Evolutionary conservation across 2,329 filamentous ascomycete species (phyloP), one percentile per base, ranked within the genome.

Genomic region (Ascochyta lentis): DNA sequence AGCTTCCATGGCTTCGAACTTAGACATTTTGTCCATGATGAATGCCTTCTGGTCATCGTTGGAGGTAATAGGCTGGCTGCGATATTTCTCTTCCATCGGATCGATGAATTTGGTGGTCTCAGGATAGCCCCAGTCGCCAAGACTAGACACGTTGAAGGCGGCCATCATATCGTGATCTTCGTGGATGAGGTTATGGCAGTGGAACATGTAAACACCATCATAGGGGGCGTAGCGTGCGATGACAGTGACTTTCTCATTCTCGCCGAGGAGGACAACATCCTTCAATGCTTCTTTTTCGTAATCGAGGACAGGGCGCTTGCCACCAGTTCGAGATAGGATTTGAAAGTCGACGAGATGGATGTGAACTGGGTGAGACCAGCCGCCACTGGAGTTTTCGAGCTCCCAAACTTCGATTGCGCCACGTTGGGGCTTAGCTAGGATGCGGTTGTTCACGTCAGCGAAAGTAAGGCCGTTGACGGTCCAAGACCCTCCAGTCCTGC

Each of bases 341-440:
- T 82, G 79, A 71, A 87, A 83, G 63, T 86, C 84, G 53, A 87
- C 79, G 2, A 87, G 76, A 61, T 87, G 85, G 42, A 87, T 80
- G 68, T 87, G 84, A 23, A 79, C 72, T 0, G 83, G 84, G 60
- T 86, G 84, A 2, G 79, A 78, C 73, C 81, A 83, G 22, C 78
- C 80, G 19, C 80, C 82, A 6, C 76, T 77, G 24, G 70, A 74
- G 67, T 86, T 86, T 56, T 79, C 60, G 3, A 77, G 61, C 26
- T 69, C 64, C 76, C 76, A 77, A 12, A 75, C 65, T 54, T 77
- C 75, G 22, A 73, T 65, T 0, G 65, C 58, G 7, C 76, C 76
- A 29, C 73, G 70, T 19, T 59, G 50, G 4, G 74, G 73, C 49
- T 71, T 72, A 3, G 73, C 71, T 9, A 77, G 57, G 34, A 77